Evolutionary conservation across 169 alveolate species (phyloP), one percentile per base, ranked within the genome.

Genomic region (Plasmodium knowlesi): DNA sequence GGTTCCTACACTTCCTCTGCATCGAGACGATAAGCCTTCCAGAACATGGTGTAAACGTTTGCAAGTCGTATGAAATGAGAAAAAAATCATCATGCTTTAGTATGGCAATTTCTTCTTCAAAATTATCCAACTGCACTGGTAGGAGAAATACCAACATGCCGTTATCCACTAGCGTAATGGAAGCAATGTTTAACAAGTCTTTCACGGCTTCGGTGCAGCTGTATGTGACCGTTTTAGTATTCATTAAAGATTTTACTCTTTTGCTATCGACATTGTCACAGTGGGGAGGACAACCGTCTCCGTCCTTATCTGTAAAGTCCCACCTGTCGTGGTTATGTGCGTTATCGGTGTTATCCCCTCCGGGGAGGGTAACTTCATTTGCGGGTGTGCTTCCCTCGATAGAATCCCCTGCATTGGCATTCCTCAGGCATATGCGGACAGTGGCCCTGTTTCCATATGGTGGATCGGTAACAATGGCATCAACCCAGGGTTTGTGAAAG

Each of bases 381-480:
- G 32, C 10, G 5, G 37, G 1, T 5, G 19, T 16, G 34, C 5
- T 39, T 8, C 9, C 53, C 30, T 71, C 22, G 3, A 30, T 25
- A 37, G 43, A 10, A 8, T 5, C 46, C 73, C n/a, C 16, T 12
- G n/a, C 5, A 3, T 14, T 32, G 5, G 16, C 28, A 9, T 30
- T 78, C 22, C 30, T 89, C 4, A 81, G 39, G 61, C 85, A 70
- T 32, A 81, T 81, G 12, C 95, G 88, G 32, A 91, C 84, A 2
- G 95, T 70, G 71, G 95, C 95, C 54, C 95, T 91, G 53, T 84
- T 97, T 1, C 99, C 99, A 96, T 99, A 99, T 22, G 99, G 99
- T 25, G 99, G 99, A 92, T 99, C 99, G 67, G 99, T 97, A 32
- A 99, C 96, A 34, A 99, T 98, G 5, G 99, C 98, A 97, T 99